These are phyloP conservation scores for Biscogniauxia mediterranea DNA, from an alignment of 2,329 filamentous ascomycete genomes.

Conservation along the genomic window DNA sequence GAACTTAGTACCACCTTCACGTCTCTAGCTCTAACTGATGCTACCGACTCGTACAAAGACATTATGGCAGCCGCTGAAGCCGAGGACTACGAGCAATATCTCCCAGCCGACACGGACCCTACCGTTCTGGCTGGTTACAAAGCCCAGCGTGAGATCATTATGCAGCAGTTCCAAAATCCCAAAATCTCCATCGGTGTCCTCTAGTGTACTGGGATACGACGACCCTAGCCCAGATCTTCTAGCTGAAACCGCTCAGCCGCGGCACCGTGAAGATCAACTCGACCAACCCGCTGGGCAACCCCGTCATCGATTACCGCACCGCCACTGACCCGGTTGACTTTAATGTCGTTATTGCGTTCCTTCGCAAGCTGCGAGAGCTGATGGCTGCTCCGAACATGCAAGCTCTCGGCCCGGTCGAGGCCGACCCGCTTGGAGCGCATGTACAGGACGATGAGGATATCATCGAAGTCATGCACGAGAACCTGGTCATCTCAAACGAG, in stretches of 20 bases:
- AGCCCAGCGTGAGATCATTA: slow-evolving; percentile 34
- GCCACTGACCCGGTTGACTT: slow-evolving; percentile 39
- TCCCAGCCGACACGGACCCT: slow-evolving; percentile 33
- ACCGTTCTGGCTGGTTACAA: slow-evolving; percentile 39
- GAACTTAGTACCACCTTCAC: slow-evolving; percentile 18
- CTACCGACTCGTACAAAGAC: slow-evolving; percentile 29
- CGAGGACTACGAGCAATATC: slow-evolving; percentile 35
- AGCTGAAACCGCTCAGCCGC: slow-evolving; percentile 39
- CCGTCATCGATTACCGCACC: slow-evolving; percentile 39
- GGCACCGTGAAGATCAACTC: slow-evolving; percentile 39
- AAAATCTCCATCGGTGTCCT: slow-evolving; percentile 31
- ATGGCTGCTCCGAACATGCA: slow-evolving; percentile 13
- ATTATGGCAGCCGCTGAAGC: slow-evolving; percentile 27
- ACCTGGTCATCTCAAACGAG: slow-evolving; percentile 22
- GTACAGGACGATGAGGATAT: slow-evolving; percentile 28
- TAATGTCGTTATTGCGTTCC: slow-evolving; percentile 33
- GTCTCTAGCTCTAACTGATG: slow-evolving; percentile 34
- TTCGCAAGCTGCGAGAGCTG: slow-evolving; percentile 34
- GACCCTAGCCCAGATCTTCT: slow-evolving; percentile 30
- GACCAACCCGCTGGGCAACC: slow-evolving; percentile 33
- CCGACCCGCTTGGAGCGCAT: slow-evolving; percentile 12
- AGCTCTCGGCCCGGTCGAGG: slow-evolving; percentile 10
- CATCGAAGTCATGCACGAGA: slow-evolving; percentile 15
- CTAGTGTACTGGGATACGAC: slow-evolving; percentile 34
- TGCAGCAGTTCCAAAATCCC: slow-evolving; percentile 29